A percentile compares a stretch with the other conserved stretches of the same genome.
Evolutionary conservation across 1,139 yeast species (phyloP).

Genomic region (Yamadazyma taylorii): DNA sequence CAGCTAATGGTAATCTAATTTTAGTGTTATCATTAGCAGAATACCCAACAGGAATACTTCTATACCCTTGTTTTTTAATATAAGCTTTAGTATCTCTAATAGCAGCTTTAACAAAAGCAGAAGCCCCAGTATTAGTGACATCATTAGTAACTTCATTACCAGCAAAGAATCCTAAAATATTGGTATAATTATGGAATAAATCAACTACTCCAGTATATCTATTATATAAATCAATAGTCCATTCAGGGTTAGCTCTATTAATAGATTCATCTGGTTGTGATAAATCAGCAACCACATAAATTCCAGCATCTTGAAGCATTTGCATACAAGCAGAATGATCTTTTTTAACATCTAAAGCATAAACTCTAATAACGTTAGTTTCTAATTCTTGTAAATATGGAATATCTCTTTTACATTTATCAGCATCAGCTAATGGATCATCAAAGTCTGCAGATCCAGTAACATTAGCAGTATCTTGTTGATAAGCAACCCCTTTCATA

Average conservation of each 20-base stretch:
- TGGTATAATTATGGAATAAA: constrained; percentile 66
- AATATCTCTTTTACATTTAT: constrained; percentile 77
- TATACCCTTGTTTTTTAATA: constrained; percentile 61
- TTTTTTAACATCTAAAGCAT: constrained; percentile 63
- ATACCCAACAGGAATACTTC: constrained; percentile 84
- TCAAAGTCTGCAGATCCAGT: constrained; percentile 48
- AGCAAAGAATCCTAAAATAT: constrained; percentile 85
- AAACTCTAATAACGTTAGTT: constrained; percentile 71
- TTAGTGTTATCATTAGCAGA: constrained; percentile 80
- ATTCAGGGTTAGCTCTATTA: constrained; percentile 59
- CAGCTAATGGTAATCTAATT: constrained; percentile 71
- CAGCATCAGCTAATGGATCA: constrained; percentile 75
- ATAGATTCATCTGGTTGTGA: constrained; percentile 66
- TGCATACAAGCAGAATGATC: constrained; percentile 72
- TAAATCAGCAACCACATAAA: constrained; percentile 75
- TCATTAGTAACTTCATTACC: constrained; percentile 89
- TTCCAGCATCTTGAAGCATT: constrained; percentile 68
- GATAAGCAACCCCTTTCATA: constrained; percentile 49
- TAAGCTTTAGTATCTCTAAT: constrained; percentile 81
- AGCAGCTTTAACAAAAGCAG: constrained; percentile 88
- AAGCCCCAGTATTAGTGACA: constrained; percentile 68
- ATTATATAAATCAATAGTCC: constrained; percentile 62
- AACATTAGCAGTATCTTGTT: constrained; percentile 37
- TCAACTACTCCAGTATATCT: constrained; percentile 78
- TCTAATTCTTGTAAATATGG: constrained; percentile 61